A percentile compares a stretch with the other conserved stretches of the same genome.
phyloP scores from a whole-genome alignment of 73 alveolate genomes.

The Effrenium voratum region DNA sequence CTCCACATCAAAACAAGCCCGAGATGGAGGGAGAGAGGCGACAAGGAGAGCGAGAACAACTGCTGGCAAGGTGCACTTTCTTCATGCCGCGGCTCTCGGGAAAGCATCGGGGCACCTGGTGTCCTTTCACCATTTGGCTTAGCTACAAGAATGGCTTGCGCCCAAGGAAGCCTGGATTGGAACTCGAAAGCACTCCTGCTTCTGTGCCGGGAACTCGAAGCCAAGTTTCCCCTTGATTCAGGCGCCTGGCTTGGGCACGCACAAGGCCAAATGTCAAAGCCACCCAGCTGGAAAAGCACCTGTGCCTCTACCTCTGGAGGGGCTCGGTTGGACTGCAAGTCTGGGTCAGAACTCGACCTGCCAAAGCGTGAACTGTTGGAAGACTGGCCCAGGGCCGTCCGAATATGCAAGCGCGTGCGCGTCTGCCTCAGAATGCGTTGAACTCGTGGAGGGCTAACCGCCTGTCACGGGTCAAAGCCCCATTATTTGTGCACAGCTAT shows the following conservation, averaged over 20 bases:
- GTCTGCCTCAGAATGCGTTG: conserved; percentile 62
- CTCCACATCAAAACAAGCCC: too few relatives aligned
- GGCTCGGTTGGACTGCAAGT: conserved; percentile 58
- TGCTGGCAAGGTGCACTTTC: not conserved
- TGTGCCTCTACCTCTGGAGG: conserved; percentile 39
- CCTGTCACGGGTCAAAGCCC: conserved; percentile 15
- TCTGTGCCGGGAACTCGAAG: not conserved
- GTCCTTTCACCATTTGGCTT: too few relatives aligned
- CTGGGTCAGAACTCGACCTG: conserved; percentile 90
- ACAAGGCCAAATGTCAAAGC: too few relatives aligned
- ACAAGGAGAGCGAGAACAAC: too few relatives aligned
- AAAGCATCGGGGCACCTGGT: not conserved
- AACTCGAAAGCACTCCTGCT: too few relatives aligned
- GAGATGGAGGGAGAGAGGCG: too few relatives aligned
- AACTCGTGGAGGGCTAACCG: conserved; percentile 58
- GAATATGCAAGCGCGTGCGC: not conserved
- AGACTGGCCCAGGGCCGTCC: not conserved
- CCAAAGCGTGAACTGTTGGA: not conserved
- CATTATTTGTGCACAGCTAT: too few relatives aligned
- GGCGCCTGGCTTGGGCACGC: too few relatives aligned
- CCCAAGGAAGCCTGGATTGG: too few relatives aligned
- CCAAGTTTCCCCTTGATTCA: too few relatives aligned
- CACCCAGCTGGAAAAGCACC: too few relatives aligned
- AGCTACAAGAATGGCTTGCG: too few relatives aligned
- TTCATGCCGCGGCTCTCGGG: not conserved